Base-by-base conservation (phyloP, 192 early-diverging fungal species). In the Podila epicladia region DNA sequence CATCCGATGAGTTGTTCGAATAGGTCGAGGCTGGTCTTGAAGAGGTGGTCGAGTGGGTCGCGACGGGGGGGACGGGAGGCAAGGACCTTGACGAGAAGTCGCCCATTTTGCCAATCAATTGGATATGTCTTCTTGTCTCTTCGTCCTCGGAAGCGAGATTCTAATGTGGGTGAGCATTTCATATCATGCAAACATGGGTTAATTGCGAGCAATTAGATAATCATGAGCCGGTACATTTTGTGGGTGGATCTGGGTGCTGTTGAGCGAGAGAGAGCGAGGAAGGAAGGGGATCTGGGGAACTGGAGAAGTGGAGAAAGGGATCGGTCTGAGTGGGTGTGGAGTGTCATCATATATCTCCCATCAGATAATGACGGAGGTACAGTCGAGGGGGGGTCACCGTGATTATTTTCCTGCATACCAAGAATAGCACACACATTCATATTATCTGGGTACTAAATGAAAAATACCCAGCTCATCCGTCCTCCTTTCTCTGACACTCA, bases 1-100 rank as follows among this genome's bases (percentile, higher is more conserved):
- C 63, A 28, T 76, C 74, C 5, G 67, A 76, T 9, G 67, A 45
- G 22, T 59, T 60, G 26, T 62, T 78, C 45, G 75, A 78, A 32
- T 71, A 71, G 11, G 75, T 78, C 19, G 75, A 78, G 0, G 50
- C 38, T 45, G 75, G 75, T 9, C 75, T 68, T 9, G 74, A 76
- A 24, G 67, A 58, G 31, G 55, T 24, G 6, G 32, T 33, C 17
- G 55, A 12, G 60, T 41, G 66, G 8, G 48, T 62, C 24, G 65
- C 62, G 26, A 62, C 64, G 5, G 71, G 48, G 3, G 77, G 77
- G 0, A 69, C 71, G 2, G 77, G 77, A 0, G 77, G 77, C 55
- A 80, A 28, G 32, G 77, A 73, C 35, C 58, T 63, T 22, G 65
- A 64, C 19, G 62, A 53, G 33, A 80, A 73, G 33, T 80, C 71